Percentiles rank a stretch among this genome's conserved stretches.
Evolutionary conservation across 768 basidiomycete genomes (phyloP).

Genomic region (Collybiopsis luxurians): DNA sequence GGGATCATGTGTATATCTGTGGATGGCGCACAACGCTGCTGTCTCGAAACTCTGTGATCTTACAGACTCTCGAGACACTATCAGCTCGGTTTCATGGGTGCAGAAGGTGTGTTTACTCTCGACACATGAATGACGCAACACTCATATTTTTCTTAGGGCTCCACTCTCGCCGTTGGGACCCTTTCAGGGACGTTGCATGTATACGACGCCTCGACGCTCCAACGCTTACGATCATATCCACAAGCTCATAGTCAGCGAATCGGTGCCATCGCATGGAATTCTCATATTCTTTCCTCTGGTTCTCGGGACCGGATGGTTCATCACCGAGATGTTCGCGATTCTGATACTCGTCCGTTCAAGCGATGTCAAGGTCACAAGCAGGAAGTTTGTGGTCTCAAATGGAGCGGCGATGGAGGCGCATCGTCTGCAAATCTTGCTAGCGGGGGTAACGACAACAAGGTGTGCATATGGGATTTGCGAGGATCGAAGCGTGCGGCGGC

Average conservation of each 20-base stretch:
- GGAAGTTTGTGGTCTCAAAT: constrained; percentile 94
- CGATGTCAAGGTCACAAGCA: constrained; percentile 77
- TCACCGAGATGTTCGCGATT: constrained; percentile 88
- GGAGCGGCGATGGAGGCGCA: constrained; percentile 60
- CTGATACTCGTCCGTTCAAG: constrained; percentile 61
- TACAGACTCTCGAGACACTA: constrained; percentile 57
- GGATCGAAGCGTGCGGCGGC: constrained; percentile 50
- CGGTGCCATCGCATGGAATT: constrained; percentile 94
- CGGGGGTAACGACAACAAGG: constrained; percentile 98
- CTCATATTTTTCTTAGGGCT: constrained; percentile 45
- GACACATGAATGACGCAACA: not conserved
- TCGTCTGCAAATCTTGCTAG: constrained; percentile 69
- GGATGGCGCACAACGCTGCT: constrained; percentile 91
- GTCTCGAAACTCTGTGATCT: constrained; percentile 93
- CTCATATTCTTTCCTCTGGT: constrained; percentile 82
- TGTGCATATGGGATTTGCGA: constrained; percentile 93
- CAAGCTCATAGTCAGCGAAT: constrained; percentile 87
- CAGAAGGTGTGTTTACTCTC: constrained; percentile 53
- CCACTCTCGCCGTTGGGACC: constrained; percentile 90
- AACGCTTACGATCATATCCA: constrained; percentile 76
- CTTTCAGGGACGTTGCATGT: constrained; percentile 87
- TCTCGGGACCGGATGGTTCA: constrained; percentile 89
- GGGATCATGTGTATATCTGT: constrained; percentile 90
- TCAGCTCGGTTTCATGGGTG: constrained; percentile 93
- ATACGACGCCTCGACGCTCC: constrained; percentile 82